These are phyloP conservation scores for Pseudonitzschia pungens DNA, from an alignment of 108 stramenopile genomes.

Conservation along the genomic window DNA sequence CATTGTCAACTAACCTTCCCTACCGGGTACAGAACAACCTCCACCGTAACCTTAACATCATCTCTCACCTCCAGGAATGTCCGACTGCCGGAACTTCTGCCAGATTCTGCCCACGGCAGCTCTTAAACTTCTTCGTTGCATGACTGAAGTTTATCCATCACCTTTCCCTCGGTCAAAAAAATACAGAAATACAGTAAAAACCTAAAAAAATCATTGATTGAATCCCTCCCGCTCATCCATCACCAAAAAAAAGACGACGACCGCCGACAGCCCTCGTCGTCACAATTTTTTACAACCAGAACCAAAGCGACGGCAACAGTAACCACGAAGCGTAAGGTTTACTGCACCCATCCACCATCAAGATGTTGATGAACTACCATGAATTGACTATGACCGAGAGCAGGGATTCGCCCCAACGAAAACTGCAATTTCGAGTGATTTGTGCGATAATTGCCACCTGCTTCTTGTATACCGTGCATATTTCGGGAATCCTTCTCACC, in stretches of 20 bases:
- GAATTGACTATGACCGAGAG: conserved; percentile 68
- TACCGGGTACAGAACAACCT: too few relatives aligned
- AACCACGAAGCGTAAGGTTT: neutral
- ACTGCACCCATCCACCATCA: neutral
- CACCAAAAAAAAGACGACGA: neutral
- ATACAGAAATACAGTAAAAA: neutral
- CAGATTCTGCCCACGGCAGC: neutral
- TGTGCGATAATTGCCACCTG: conserved; percentile 45
- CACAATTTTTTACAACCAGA: neutral
- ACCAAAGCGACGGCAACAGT: neutral
- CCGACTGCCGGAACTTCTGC: neutral
- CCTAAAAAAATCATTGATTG: neutral
- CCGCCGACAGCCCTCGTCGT: neutral
- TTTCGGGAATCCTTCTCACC: conserved; percentile 48
- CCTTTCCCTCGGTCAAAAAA: neutral
- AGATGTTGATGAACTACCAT: conserved; percentile 65
- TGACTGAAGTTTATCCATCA: neutral
- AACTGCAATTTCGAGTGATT: conserved; percentile 58
- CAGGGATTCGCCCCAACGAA: conserved; percentile 46
- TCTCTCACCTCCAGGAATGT: too few relatives aligned
- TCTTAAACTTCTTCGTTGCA: neutral
- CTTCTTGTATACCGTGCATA: conserved; percentile 43
- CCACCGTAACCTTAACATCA: too few relatives aligned
- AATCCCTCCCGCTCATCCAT: neutral
- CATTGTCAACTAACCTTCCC: too few relatives aligned